Evolutionary conservation across 306 rosid genomes (phyloP), one percentile per base, ranked within the genome.

Genomic region (Cicer judaicum): DNA sequence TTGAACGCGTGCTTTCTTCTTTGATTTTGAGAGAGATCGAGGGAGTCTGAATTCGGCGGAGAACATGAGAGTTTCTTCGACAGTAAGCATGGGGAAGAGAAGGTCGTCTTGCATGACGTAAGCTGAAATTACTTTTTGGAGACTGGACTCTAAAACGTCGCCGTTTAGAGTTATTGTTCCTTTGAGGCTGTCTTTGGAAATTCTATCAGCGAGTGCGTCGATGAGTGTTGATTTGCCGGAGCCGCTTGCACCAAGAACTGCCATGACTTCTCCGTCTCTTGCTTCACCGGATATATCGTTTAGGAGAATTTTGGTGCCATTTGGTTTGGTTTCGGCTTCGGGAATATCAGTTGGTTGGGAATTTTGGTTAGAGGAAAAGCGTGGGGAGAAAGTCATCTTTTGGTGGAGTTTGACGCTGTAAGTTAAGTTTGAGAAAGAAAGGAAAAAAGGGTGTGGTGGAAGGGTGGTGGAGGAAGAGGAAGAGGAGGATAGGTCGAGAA

Each of bases 81-180:
- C 98, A 0, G 98, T 91, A 36, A 93, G 89, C 98, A 93, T 93
- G 4, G 98, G 98, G 50, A 91, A 93, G 39, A 93, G 84, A 14
- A 93, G 98, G 53, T 93, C 98, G 10, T 93, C 98, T 81, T 93
- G 98, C 98, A 93, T 93, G 18, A 93, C 98, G 13, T 93, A 93
- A 34, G 97, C 98, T 0, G 98, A 93, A 1, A 93, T 91, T 6
- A 85, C 94, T 63, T 91, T 93, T 14, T 80, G 40, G 3, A 91
- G 84, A 1, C 90, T 70, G 0, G 98, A 87, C 10, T 88, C 88
- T 47, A 93, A 14, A 10, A 55, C 82, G 53, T 91, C 96, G 13
- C 89, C 88, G 63, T 91, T 93, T 18, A 93, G 38, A 0, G 84
- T 84, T 10, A 91, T 72, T 0, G 81, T 65, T 2, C 98, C 98